Conservation (phyloP, 768 basidiomycete species). For the Suillus alpinus region DNA sequence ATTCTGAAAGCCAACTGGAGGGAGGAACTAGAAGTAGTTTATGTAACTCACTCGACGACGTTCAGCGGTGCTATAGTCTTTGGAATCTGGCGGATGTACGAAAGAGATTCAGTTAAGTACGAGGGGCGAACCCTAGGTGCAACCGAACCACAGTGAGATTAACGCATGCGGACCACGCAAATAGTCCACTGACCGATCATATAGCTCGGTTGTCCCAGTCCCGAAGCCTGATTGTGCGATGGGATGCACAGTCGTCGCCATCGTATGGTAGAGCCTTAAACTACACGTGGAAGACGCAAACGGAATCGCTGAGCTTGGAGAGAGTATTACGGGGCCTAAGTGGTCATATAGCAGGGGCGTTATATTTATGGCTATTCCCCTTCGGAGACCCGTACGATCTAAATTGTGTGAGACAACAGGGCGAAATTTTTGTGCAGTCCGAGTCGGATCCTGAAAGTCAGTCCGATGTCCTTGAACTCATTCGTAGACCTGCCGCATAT, state of each 20-base stretch:
- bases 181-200: conserved; percentile 49
- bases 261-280: conserved; percentile 2
- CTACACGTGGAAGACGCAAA: too few relatives aligned
- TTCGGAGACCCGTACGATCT: too few relatives aligned
- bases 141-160: too few relatives aligned
- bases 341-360: too few relatives aligned
- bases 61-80: conserved; percentile 41
- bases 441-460: too few relatives aligned
- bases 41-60: conserved; percentile 47
- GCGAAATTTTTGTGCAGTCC: too few relatives aligned
- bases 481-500: too few relatives aligned
- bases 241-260: conserved; percentile 45
- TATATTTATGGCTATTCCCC: too few relatives aligned
- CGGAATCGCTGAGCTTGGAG: too few relatives aligned
- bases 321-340: too few relatives aligned
- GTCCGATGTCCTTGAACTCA: too few relatives aligned
- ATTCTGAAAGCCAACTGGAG: conserved; percentile 39
- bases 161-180: not conserved
- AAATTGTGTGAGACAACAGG: too few relatives aligned
- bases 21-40: conserved; percentile 18
- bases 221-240: conserved; percentile 71
- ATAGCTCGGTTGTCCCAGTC: conserved; percentile 72
- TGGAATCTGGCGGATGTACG: conserved; percentile 51
- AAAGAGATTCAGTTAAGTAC: conserved; percentile 61
- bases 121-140: conserved; percentile 51